Conservation (phyloP, 2,329 filamentous ascomycete genomes). For the Pseudopithomyces chartarum region DNA sequence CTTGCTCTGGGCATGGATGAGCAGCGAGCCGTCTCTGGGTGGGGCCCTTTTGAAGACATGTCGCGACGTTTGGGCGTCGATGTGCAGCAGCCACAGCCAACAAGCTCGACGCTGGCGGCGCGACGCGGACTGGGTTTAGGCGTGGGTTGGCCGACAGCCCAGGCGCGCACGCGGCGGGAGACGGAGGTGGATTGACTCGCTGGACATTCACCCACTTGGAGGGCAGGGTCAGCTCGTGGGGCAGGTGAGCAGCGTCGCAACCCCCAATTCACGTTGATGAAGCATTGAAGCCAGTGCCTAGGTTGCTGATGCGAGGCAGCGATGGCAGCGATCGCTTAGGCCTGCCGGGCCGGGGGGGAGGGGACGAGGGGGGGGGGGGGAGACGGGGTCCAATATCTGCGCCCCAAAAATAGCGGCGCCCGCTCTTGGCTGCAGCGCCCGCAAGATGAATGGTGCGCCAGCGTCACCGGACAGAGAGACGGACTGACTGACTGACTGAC, state of each 20-base stretch:
- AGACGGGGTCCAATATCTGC: conserved; percentile 27
- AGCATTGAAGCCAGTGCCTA: conserved; percentile 6
- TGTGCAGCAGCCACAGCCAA: conserved; percentile 33
- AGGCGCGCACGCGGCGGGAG: conserved; percentile 29
- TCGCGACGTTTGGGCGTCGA: conserved; percentile 34
- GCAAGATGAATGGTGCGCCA: neutral
- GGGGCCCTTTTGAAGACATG: conserved; percentile 18
- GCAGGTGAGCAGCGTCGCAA: conserved; percentile 19
- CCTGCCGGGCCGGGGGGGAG: conserved; percentile 23
- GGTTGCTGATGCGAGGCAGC: conserved; percentile 28
- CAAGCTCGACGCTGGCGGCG: conserved; percentile 20
- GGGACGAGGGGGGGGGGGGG: too few relatives aligned
- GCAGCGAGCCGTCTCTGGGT: conserved; percentile 12
- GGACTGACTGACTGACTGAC: too few relatives aligned
- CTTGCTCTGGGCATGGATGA: conserved; percentile 6
- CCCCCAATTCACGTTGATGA: conserved; percentile 27
- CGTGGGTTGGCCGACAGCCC: conserved; percentile 13
- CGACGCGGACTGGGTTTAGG: conserved; percentile 29
- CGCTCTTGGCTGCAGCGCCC: conserved; percentile 14
- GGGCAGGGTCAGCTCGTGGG: conserved; percentile 3
- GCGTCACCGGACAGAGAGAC: conserved; percentile 14
- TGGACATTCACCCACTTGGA: neutral
- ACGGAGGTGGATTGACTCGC: conserved; percentile 24
- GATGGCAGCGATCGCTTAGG: conserved; percentile 24
- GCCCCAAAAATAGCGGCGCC: conserved; percentile 32